Conservation (phyloP, 2,329 filamentous ascomycete species). For the Calonectria crousiana region DNA sequence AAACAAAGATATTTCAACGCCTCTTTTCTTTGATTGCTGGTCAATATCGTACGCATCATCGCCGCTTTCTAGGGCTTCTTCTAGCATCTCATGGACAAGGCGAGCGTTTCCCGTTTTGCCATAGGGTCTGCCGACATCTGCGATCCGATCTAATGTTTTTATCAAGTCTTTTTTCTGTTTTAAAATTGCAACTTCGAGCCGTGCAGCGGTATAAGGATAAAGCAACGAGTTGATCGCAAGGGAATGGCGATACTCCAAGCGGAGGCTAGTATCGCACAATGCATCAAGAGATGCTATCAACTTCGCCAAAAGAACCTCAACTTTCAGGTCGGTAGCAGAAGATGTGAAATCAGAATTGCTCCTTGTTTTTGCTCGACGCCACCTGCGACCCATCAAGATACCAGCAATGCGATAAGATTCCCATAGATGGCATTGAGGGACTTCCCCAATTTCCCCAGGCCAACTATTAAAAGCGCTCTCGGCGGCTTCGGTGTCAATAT, state of each 20-base stretch:
- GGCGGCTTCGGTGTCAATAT: constrained; percentile 24
- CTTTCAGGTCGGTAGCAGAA: background rate
- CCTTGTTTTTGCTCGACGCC: background rate
- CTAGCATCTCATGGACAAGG: constrained; percentile 29
- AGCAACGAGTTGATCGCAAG: constrained; percentile 43
- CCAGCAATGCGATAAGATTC: constrained; percentile 44
- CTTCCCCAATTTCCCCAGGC: constrained; percentile 42
- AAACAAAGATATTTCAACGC: constrained; percentile 34
- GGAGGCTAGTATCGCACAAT: constrained; percentile 28
- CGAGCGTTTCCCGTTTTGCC: constrained; percentile 23
- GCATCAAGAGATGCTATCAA: constrained; percentile 43
- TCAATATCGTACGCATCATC: constrained; percentile 33
- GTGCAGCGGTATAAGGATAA: constrained; percentile 43
- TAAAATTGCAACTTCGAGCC: constrained; percentile 40
- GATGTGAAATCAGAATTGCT: background rate
- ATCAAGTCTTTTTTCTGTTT: constrained; percentile 32
- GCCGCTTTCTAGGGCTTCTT: constrained; percentile 26
- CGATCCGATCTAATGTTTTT: constrained; percentile 9
- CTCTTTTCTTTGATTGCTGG: constrained; percentile 17
- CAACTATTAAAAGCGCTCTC: constrained; percentile 37
- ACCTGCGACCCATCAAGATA: constrained; percentile 36
- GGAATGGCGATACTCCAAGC: constrained; percentile 27
- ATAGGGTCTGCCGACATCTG: constrained; percentile 27
- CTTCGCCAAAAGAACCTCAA: constrained; percentile 39
- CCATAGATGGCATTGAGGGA: constrained; percentile 46